A percentile compares a stretch with the other conserved stretches of the same genome.
These are phyloP conservation scores for Biscogniauxia mediterranea DNA, from an alignment of 2,329 filamentous ascomycete species.

Conservation along the genomic window DNA sequence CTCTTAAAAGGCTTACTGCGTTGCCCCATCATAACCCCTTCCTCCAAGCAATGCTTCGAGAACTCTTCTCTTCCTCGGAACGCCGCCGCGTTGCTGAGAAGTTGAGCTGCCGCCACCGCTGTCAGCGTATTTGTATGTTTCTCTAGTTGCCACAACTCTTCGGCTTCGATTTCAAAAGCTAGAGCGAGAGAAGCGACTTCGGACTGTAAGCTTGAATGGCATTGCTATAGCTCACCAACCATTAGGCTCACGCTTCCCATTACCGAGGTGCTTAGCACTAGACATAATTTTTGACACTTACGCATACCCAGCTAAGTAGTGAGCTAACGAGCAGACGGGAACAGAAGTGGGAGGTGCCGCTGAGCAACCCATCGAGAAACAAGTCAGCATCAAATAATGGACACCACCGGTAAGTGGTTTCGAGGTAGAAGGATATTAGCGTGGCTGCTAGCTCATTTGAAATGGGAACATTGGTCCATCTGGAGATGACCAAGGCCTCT, in stretches of 20 bases:
- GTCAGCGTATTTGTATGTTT: constrained; percentile 18
- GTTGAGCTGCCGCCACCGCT: constrained; percentile 16
- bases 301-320: constrained; percentile 18
- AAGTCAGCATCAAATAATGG: constrained; percentile 21
- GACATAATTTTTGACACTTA: constrained; percentile 6
- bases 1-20: constrained; percentile 4
- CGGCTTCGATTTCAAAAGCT: constrained; percentile 17
- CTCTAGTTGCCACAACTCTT: constrained; percentile 17
- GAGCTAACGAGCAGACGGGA: constrained; percentile 17
- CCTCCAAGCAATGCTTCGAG: constrained; percentile 14
- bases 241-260: neutral
- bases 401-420: constrained; percentile 20
- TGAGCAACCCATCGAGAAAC: constrained; percentile 15
- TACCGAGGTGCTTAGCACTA: constrained; percentile 3
- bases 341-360: constrained; percentile 17
- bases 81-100: constrained; percentile 14
- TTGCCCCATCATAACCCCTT: constrained; percentile 19
- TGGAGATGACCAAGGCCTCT: constrained; percentile 11
- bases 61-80: constrained; percentile 19
- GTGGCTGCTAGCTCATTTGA: constrained; percentile 17
- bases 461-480: constrained; percentile 18
- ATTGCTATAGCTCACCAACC: constrained; percentile 12
- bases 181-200: constrained; percentile 8
- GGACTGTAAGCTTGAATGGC: constrained; percentile 15
- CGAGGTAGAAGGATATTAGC: constrained; percentile 16